Base-by-base conservation (phyloP, 2,329 filamentous ascomycete genomes). In the Neofusicoccum ribis region DNA sequence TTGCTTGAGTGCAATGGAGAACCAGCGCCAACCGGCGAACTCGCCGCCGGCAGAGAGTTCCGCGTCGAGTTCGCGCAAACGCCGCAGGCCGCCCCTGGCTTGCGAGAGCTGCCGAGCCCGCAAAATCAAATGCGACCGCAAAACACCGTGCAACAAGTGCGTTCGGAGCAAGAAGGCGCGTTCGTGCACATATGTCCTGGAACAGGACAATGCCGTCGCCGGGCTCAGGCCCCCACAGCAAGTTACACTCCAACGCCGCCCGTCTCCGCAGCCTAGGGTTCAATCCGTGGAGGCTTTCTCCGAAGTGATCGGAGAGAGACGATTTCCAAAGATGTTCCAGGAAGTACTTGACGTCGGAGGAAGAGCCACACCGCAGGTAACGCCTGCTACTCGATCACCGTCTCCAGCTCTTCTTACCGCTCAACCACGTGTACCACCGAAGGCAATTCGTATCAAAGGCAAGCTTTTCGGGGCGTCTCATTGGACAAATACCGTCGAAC, bases 401-500 rank as follows among this genome's bases (percentile, higher is more conserved):
- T 23, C 36, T 2, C 15, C 14, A 23, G 23, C 23, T 23, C 23
- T 23, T 23, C 23, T 23, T 23, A 23, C 23, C 17, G 8, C 34
- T 1, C 15, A 41, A 20, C 23, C 49, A 2, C 7, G 37, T 15
- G 5, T 39, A 17, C 60, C 60, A 2, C 20, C 23, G 3, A 47
- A 23, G 17, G 43, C 43, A 34, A 37, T 17, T 11, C 31, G 15
- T 23, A 15, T 56, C 49, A 50, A 64, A 31, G 50, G 61, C n/a
- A 36, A 52, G 85, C 0, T 70, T 87, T 0, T 85, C 87, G 69
- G 86, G 86, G 0, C 82, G 82, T 69, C 83, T 36, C 84, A 87
- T 69, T 87, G 84, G 81, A 79, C 86, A n/a, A 85, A 83, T 66
- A 78, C 77, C 1, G 72, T 84, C 11, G 69, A 76, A 0, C 67